phyloP scores from a whole-genome alignment of 768 basidiomycete genomes.

The Solioccasus polychromus region DNA sequence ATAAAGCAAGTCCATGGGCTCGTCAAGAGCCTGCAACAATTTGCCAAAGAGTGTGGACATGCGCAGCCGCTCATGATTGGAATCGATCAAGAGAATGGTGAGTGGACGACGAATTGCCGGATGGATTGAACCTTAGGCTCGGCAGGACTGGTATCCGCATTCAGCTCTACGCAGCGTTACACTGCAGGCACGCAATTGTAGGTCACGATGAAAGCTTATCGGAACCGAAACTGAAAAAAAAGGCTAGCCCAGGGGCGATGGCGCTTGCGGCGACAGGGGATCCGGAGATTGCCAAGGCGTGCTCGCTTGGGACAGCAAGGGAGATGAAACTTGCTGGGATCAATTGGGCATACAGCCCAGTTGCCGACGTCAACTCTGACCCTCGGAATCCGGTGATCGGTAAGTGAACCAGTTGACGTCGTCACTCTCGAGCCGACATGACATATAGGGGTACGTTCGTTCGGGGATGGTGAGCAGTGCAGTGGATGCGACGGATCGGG shows the following conservation, averaged over 20 bases:
- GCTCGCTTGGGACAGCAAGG: slow-evolving; percentile 48
- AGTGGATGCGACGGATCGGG: no score
- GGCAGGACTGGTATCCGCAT: slow-evolving; percentile 67
- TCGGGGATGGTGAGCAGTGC: slow-evolving; percentile 54
- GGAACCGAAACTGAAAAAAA: neutral
- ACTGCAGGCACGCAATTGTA: slow-evolving; percentile 67
- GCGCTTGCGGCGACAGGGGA: slow-evolving; percentile 57
- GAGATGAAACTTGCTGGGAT: slow-evolving; percentile 63
- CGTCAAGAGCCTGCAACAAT: slow-evolving; percentile 46
- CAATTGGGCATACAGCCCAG: slow-evolving; percentile 71
- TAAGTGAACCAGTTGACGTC: slow-evolving; percentile 23
- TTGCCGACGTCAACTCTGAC: slow-evolving; percentile 73
- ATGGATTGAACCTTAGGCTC: neutral
- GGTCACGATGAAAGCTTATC: slow-evolving; percentile 22
- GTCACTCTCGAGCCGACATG: neutral
- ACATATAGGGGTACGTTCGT: slow-evolving; percentile 59
- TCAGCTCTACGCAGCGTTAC: slow-evolving; percentile 40
- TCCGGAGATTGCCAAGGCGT: slow-evolving; percentile 40
- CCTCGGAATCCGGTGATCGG: slow-evolving; percentile 70
- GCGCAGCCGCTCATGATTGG: slow-evolving; percentile 58
- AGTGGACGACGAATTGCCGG: neutral
- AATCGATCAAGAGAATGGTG: slow-evolving; percentile 76
- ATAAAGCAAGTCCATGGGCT: slow-evolving; percentile 49
- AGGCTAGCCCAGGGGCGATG: slow-evolving; percentile 68
- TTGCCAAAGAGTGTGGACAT: slow-evolving; percentile 60